Evolutionary conservation across 495 filamentous ascomycete genomes (phyloP).

Genomic region (Aspergillus mulundensis): DNA sequence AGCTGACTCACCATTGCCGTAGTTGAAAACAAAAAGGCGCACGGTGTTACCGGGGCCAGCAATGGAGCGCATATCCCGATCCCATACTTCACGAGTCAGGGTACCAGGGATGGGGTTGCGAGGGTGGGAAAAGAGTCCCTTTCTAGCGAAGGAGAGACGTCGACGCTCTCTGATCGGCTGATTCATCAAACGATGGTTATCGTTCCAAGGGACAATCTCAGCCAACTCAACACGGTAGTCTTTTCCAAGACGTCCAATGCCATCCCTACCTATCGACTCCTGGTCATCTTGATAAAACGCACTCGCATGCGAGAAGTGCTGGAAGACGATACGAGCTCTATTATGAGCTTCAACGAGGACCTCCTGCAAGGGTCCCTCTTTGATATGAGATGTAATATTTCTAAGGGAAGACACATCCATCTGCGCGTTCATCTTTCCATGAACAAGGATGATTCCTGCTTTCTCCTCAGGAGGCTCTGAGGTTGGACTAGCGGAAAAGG

Average conservation of each 20-base stretch:
- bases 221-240: conserved; percentile 25
- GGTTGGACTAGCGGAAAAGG: not conserved
- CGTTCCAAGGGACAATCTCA: conserved; percentile 29
- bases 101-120: conserved; percentile 7
- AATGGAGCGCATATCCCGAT: conserved; percentile 26
- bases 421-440: conserved; percentile 13
- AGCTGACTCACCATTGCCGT: conserved; percentile 31
- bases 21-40: conserved; percentile 34
- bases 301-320: conserved; percentile 26
- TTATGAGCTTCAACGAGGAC: conserved; percentile 23
- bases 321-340: conserved; percentile 25
- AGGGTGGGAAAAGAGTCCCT: conserved; percentile 22
- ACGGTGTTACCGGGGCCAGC: conserved; percentile 31
- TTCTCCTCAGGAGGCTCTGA: conserved; percentile 22
- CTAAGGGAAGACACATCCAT: conserved; percentile 21
- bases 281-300: conserved; percentile 26
- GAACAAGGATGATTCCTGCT: conserved; percentile 26
- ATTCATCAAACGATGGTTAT: conserved; percentile 30
- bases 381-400: conserved; percentile 27
- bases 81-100: conserved; percentile 26
- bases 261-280: conserved; percentile 21
- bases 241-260: conserved; percentile 26
- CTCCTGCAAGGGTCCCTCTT: conserved; percentile 31
- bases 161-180: conserved; percentile 34
- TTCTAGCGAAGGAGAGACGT: conserved; percentile 33